Percentiles rank a stretch among this genome's conserved stretches.
These are phyloP conservation scores for Massarina eburnea DNA, from an alignment of 2,329 filamentous ascomycete genomes.

Conservation along the genomic window DNA sequence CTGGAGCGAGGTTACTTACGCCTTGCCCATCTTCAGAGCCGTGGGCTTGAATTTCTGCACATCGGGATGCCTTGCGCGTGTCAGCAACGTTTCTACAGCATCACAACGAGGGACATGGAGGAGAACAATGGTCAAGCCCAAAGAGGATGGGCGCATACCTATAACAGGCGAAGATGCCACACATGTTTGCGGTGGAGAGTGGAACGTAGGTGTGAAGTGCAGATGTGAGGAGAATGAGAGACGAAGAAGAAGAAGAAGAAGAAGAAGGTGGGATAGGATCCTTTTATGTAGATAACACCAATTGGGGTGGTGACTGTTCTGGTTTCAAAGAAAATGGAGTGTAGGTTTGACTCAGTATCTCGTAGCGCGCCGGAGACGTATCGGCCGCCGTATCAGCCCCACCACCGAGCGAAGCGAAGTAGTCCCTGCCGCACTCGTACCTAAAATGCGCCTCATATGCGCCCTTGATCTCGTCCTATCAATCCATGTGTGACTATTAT, in stretches of 20 bases:
- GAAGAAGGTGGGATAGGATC: slow-evolving; percentile 1
- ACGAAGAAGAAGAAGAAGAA: slow-evolving; percentile 4
- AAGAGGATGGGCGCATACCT: slow-evolving; percentile 54
- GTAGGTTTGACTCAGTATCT: slow-evolving; percentile 15
- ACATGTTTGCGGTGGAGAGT: slow-evolving; percentile 64
- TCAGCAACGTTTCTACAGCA: slow-evolving; percentile 30
- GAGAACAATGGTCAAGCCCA: slow-evolving; percentile 21
- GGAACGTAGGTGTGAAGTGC: slow-evolving; percentile 5
- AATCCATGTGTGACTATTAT: slow-evolving; percentile 15
- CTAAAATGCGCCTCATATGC: neutral
- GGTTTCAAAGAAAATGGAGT: slow-evolving; percentile 16
- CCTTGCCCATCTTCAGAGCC: slow-evolving; percentile 89
- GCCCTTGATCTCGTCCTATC: slow-evolving; percentile 19
- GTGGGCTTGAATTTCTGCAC: slow-evolving; percentile 96
- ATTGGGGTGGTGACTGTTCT: slow-evolving; percentile 13
- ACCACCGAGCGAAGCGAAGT: neutral
- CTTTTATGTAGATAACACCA: slow-evolving; percentile 21
- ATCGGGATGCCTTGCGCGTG: slow-evolving; percentile 71
- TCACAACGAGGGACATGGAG: slow-evolving; percentile 21
- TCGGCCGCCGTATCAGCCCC: slow-evolving; percentile 1
- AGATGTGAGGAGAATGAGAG: slow-evolving; percentile 2
- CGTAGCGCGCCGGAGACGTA: slow-evolving; percentile 1
- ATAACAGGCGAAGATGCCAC: slow-evolving; percentile 96
- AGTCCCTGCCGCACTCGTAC: neutral
- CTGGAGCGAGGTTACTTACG: slow-evolving; percentile 60